Base-by-base conservation (phyloP, 192 early-diverging fungal genomes). In the Coemansia asiatica region DNA sequence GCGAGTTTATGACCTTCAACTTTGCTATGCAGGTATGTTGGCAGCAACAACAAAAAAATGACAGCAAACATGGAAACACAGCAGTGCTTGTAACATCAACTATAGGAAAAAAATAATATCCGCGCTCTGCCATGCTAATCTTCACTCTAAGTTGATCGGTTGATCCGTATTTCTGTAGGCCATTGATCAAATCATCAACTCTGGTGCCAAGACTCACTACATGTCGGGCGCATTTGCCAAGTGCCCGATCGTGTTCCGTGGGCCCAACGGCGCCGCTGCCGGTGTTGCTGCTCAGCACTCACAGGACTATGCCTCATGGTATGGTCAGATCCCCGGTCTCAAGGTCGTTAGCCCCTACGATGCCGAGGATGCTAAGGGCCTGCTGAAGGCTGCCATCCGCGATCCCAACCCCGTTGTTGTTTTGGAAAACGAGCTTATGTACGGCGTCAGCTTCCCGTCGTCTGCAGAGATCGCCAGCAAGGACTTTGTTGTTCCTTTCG, bases 1-100 rank as follows among this genome's bases (percentile, higher is more conserved):
- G 96, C 87, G 95, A 98, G 85, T 98, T 98, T 83, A 98, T 98
- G 96, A 98, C 96, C 64, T 97, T 94, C 81, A 98, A 98, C 91
- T 98, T 98, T 87, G 92, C 95, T 31, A 95, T 98, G 94, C 96
- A 98, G 88, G 92, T 93, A 81, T 71, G 66, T 28, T 28, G n/a
- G n/a, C n/a, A n/a, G n/a, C n/a, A n/a, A n/a, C n/a, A n/a, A n/a
- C n/a, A n/a, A n/a, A n/a, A n/a, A n/a, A n/a, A n/a, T 16, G 40
- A 12, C 40, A 8, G 10, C 40, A 12, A 12, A 16, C 15, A 44
- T 12, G 3, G 40, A 44, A 44, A 44, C 10, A 44, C 2, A 9
- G 40, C 40, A 9, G 40, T 13, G 8, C 15, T 16, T 44, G 40
- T 12, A 44, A 44, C n/a, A n/a, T n/a, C n/a, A n/a, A n/a, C n/a